A percentile compares a stretch with the other conserved stretches of the same genome.
These are phyloP conservation scores for Penicillium polonicum DNA, from an alignment of 2,329 filamentous ascomycete genomes.

Conservation along the genomic window DNA sequence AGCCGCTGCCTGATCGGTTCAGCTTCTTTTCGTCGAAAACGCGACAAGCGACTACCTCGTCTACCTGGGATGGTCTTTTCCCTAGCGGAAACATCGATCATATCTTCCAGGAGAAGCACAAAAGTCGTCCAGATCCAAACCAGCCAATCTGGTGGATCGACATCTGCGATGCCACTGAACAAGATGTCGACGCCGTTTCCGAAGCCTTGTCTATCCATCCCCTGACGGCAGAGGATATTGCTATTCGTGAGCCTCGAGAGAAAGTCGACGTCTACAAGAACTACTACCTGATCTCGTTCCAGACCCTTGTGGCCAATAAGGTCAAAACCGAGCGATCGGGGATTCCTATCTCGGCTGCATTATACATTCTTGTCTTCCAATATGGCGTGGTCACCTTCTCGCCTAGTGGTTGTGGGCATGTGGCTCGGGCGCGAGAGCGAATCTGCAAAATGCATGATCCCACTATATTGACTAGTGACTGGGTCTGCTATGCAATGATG, in stretches of 20 bases:
- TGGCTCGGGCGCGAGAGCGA: constrained; percentile 78
- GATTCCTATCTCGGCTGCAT: constrained; percentile 86
- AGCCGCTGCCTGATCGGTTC: constrained; percentile 69
- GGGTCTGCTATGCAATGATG: constrained; percentile 98
- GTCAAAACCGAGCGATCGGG: constrained; percentile 61
- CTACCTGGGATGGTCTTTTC: constrained; percentile 24
- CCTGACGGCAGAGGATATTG: constrained; percentile 91
- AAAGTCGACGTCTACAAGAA: constrained; percentile 96
- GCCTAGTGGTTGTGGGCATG: constrained; percentile 79
- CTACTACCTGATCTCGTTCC: constrained; percentile 96
- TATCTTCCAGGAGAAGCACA: constrained; percentile 16
- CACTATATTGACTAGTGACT: constrained; percentile 86
- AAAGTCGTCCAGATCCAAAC: constrained; percentile 13
- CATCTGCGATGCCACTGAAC: constrained; percentile 79
- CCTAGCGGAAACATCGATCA: constrained; percentile 10
- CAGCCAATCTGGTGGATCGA: constrained; percentile 88
- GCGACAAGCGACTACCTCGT: constrained; percentile 48
- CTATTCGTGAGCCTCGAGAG: constrained; percentile 87
- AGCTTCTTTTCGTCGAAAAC: constrained; percentile 93
- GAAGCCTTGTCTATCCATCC: constrained; percentile 92
- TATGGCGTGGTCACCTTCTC: constrained; percentile 93
- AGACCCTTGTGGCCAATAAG: constrained; percentile 77
- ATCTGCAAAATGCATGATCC: constrained; percentile 90
- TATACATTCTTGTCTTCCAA: constrained; percentile 93
- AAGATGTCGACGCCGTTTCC: constrained; percentile 80